These are phyloP conservation scores for Komagataella phaffii DNA, from an alignment of 805 yeast genomes.

Conservation along the genomic window DNA sequence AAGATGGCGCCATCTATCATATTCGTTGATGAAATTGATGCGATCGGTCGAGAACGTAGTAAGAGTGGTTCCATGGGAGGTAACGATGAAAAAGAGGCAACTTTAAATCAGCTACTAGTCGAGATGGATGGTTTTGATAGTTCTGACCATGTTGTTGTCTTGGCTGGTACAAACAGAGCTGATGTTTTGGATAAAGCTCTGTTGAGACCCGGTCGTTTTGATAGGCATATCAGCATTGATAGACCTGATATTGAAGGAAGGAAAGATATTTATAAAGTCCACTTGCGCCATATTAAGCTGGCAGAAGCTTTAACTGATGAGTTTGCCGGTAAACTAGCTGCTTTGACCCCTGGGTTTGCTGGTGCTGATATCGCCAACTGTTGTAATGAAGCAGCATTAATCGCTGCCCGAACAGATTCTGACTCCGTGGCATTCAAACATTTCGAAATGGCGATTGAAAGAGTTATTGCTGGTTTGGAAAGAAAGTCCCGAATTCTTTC, in stretches of 20 bases:
- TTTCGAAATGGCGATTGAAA: slow-evolving; percentile 86
- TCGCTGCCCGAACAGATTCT: slow-evolving; percentile 75
- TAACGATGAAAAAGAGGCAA: slow-evolving; percentile 88
- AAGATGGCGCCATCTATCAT: slow-evolving; percentile 84
- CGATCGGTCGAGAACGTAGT: slow-evolving; percentile 78
- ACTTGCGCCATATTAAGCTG: slow-evolving; percentile 47
- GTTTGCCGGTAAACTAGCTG: slow-evolving; percentile 74
- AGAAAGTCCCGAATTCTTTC: slow-evolving; percentile 69
- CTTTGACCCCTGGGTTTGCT: slow-evolving; percentile 88
- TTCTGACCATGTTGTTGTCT: slow-evolving; percentile 82
- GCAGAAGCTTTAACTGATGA: slow-evolving; percentile 34
- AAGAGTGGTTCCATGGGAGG: slow-evolving; percentile 64
- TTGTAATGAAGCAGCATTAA: slow-evolving; percentile 88
- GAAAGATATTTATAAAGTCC: slow-evolving; percentile 74
- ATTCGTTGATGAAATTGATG: slow-evolving; percentile 91
- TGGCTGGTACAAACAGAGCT: slow-evolving; percentile 91
- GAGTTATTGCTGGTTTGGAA: slow-evolving; percentile 91
- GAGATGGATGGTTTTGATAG: slow-evolving; percentile 93
- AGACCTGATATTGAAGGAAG: slow-evolving; percentile 85
- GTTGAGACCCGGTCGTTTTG: slow-evolving; percentile 91
- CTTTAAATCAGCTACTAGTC: slow-evolving; percentile 81
- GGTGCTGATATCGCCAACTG: slow-evolving; percentile 96
- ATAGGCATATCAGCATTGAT: slow-evolving; percentile 78
- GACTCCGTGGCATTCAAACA: slow-evolving; percentile 49
- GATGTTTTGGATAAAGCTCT: slow-evolving; percentile 85